These are phyloP conservation scores for Scedosporium minutisporum DNA, from an alignment of 2,329 filamentous ascomycete species.

Conservation along the genomic window DNA sequence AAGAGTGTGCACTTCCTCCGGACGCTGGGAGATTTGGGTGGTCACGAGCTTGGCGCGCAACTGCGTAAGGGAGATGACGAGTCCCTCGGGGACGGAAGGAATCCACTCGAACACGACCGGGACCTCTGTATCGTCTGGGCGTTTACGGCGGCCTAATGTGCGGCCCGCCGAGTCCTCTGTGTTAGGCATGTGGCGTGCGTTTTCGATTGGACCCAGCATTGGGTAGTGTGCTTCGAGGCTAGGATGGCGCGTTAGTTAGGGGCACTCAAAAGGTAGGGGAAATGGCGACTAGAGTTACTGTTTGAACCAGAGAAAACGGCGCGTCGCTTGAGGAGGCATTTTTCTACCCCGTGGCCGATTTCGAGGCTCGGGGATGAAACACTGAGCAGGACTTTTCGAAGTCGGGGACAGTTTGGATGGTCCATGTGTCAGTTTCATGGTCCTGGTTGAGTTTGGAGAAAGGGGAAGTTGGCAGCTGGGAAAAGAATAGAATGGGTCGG, in stretches of 20 bases:
- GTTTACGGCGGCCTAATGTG: background rate
- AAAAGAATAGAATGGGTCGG: too few relatives aligned
- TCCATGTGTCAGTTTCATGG: background rate
- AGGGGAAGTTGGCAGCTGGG: too few relatives aligned
- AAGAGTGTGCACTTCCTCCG: background rate
- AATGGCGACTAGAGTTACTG: background rate
- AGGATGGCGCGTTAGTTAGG: background rate
- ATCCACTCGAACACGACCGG: constrained; percentile 3
- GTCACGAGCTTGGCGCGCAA: background rate
- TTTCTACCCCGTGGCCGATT: background rate
- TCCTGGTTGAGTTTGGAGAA: too few relatives aligned
- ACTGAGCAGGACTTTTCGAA: background rate
- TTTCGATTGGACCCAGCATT: background rate
- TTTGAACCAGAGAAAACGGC: background rate
- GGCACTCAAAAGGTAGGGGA: background rate
- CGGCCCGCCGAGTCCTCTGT: background rate
- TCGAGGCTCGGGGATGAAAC: background rate
- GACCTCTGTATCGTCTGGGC: background rate
- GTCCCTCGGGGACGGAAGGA: background rate
- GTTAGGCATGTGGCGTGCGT: too few relatives aligned
- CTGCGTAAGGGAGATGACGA: background rate
- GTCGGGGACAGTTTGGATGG: background rate
- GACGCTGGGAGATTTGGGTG: background rate
- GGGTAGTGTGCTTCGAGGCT: background rate
- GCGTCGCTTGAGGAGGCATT: background rate